Base-by-base conservation (phyloP, 2,329 filamentous ascomycete genomes). In the Oidium heveae region DNA sequence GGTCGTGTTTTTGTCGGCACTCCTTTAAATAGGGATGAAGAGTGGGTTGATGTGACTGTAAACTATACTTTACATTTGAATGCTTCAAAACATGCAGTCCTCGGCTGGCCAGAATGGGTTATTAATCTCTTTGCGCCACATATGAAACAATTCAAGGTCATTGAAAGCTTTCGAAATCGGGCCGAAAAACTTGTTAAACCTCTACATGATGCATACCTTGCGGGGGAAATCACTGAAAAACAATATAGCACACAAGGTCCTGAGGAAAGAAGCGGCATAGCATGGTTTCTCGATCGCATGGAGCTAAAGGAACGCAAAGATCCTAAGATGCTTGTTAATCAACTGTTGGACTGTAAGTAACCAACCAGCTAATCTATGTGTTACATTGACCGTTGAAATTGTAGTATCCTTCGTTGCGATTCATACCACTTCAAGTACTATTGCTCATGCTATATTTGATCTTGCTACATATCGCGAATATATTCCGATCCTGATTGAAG, bases 401-500 rank as follows among this genome's bases (percentile, higher is more conserved):
- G 10, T 32, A 15, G 57, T 74, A 6, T 68, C 65, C 46, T 71
- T 74, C 51, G 71, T 71, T 0, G 69, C 72, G 2, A 73, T 75
- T 39, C 71, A 74, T 56, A 73, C 72, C 0, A 74, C 71, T 0
- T 70, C 70, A 0, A 58, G 70, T 34, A 66, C 69, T 0, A 59
- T 70, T 0, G 72, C 71, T 2, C 64, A 75, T 68, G 56, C 71
- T 60, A 68, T 79, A 52, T 75, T 73, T 60, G 71, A 72, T 53
- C 62, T 79, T 7, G 70, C 70, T 0, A 68, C 70, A 7, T 58
- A 66, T n/a, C 73, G 73, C 0, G 70, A 76, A 18, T 66, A 72
- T n/a, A n/a, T 47, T 44, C 18, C 12, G 5, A 33, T 33, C 12
- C 37, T 54, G 0, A 16, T 39, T 12, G 28, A 54, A 18, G 52